phyloP scores from a whole-genome alignment of 192 early-diverging fungal genomes.

The Coemansia sp. region DNA sequence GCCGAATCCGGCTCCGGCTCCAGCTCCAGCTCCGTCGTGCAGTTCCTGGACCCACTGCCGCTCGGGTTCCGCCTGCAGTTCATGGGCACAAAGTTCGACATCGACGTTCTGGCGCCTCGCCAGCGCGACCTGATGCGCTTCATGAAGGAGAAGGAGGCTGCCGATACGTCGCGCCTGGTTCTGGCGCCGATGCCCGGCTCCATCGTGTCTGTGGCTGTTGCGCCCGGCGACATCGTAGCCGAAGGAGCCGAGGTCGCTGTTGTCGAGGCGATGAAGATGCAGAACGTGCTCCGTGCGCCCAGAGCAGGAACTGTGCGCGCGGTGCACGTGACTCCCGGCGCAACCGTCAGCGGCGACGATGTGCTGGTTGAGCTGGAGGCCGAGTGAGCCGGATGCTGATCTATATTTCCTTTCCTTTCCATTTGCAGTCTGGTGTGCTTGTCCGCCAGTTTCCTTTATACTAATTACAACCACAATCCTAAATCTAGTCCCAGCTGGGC shows the following conservation, averaged over 20 bases:
- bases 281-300: conserved; percentile 83
- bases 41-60: conserved; percentile 72
- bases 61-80: conserved; percentile 81
- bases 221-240: conserved; percentile 74
- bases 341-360: conserved; percentile 78
- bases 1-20: conserved; percentile 6
- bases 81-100: conserved; percentile 80
- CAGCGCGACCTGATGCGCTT: conserved; percentile 68
- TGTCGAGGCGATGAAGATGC: conserved; percentile 99
- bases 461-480: background rate
- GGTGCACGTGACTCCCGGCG: conserved; percentile 70
- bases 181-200: conserved; percentile 90
- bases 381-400: background rate
- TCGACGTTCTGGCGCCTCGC: conserved; percentile 59
- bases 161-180: conserved; percentile 72
- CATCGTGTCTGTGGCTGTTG: conserved; percentile 79
- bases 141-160: conserved; percentile 76
- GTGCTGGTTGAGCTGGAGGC: conserved; percentile 70
- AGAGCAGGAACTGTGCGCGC: conserved; percentile 76
- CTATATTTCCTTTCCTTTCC: background rate
- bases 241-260: conserved; percentile 83
- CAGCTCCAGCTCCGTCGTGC: conserved; percentile 50
- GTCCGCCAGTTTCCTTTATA: too few species aligned
- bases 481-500: background rate
- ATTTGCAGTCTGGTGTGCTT: too few species aligned